Conservation (phyloP, 208 protist species). For the Vickermania spadyakhi region DNA sequence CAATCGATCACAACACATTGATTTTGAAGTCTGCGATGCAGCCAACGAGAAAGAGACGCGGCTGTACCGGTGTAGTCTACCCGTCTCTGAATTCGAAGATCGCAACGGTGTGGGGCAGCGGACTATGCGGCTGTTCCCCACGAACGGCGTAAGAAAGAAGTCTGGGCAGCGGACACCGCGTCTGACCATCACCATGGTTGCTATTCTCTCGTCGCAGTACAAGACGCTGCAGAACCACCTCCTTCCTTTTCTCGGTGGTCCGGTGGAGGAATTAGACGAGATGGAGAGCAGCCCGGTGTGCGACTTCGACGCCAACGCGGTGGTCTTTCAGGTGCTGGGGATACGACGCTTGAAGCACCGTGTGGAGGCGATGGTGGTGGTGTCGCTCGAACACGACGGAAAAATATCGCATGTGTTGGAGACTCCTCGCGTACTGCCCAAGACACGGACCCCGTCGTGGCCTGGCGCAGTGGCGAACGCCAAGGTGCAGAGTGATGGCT, state of each 20-base stretch:
- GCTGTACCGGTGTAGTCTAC: slow-evolving; percentile 43
- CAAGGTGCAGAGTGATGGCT: slow-evolving; percentile 30
- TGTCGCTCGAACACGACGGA: slow-evolving; percentile 32
- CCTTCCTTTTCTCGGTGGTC: background rate
- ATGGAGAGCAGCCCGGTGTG: slow-evolving; percentile 4
- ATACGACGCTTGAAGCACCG: slow-evolving; percentile 71
- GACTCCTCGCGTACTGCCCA: slow-evolving; percentile 38
- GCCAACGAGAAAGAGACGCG: slow-evolving; percentile 9
- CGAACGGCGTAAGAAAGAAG: background rate
- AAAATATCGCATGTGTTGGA: slow-evolving; percentile 30
- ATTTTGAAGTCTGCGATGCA: slow-evolving; percentile 58
- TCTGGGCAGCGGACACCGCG: slow-evolving; percentile 5
- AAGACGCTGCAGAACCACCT: slow-evolving; percentile 41
- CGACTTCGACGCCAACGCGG: slow-evolving; percentile 20
- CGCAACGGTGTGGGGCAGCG: slow-evolving; percentile 58
- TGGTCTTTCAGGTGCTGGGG: slow-evolving; percentile 57
- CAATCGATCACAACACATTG: slow-evolving; percentile 36
- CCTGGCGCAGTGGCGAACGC: slow-evolving; percentile 35
- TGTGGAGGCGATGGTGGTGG: slow-evolving; percentile 53
- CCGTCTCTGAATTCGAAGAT: slow-evolving; percentile 34
- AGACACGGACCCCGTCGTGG: slow-evolving; percentile 73
- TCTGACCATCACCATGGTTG: slow-evolving; percentile 56
- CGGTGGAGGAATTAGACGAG: slow-evolving; percentile 5
- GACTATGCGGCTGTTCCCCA: slow-evolving; percentile 21
- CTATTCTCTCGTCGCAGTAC: slow-evolving; percentile 57